A percentile compares a stretch with the other conserved stretches of the same genome.
Conservation (phyloP, 78 protist genomes). For the Polysphondylium violaceum region DNA sequence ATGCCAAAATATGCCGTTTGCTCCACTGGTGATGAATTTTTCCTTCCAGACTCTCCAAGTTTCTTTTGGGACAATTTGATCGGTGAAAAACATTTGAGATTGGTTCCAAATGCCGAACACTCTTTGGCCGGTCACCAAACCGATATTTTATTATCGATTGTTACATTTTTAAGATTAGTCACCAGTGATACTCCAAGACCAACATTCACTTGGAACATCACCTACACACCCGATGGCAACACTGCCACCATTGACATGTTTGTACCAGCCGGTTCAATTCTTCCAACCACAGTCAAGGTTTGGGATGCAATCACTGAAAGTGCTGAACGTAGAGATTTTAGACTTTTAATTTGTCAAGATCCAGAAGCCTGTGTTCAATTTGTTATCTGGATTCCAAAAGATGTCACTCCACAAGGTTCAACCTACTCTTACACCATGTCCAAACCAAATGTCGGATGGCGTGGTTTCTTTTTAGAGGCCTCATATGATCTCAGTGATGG, state of each 20-base stretch:
- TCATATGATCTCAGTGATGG: neutral
- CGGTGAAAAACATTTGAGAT: conserved; percentile 61
- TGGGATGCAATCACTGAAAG: conserved; percentile 40
- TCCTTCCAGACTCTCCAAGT: conserved; percentile 57
- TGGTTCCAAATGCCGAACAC: conserved; percentile 86
- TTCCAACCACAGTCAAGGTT: conserved; percentile 30
- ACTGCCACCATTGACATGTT: conserved; percentile 61
- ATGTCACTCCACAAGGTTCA: neutral
- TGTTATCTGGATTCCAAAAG: conserved; percentile 56
- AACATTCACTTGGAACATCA: conserved; percentile 18
- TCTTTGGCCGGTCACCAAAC: conserved; percentile 62
- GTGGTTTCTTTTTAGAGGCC: conserved; percentile 75
- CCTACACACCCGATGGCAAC: neutral
- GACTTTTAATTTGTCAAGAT: conserved; percentile 72
- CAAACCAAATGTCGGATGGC: conserved; percentile 63
- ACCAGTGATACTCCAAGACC: conserved; percentile 41
- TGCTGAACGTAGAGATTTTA: conserved; percentile 66
- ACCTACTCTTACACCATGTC: conserved; percentile 37
- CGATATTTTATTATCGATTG: conserved; percentile 70
- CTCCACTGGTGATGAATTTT: conserved; percentile 83
- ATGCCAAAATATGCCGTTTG: conserved; percentile 55
- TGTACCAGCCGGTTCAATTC: neutral
- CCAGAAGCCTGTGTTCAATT: conserved; percentile 62
- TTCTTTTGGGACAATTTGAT: conserved; percentile 49
- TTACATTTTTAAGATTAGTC: conserved; percentile 10